These are phyloP conservation scores for Cercospora sojina DNA, from an alignment of 2,329 filamentous ascomycete species.

Conservation along the genomic window DNA sequence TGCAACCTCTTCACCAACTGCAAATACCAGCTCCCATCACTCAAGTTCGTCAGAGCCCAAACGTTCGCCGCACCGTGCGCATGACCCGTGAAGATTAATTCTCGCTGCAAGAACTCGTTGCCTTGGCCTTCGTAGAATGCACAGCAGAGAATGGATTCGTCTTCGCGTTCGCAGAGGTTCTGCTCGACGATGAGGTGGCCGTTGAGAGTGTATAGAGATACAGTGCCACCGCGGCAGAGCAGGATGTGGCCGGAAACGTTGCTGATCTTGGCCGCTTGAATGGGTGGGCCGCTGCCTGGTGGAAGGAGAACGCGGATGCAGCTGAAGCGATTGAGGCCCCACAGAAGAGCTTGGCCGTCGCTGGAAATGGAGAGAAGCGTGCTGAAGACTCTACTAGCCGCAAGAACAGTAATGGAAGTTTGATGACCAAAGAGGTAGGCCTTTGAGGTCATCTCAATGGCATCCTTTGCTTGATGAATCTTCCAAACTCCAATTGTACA, in stretches of 20 bases:
- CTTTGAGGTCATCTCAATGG: slow-evolving; percentile 74
- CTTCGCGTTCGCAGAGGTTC: slow-evolving; percentile 65
- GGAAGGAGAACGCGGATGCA: slow-evolving; percentile 59
- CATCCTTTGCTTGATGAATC: slow-evolving; percentile 59
- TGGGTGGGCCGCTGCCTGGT: slow-evolving; percentile 56
- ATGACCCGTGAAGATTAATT: slow-evolving; percentile 87
- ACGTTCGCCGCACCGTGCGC: slow-evolving; percentile 78
- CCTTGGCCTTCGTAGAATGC: slow-evolving; percentile 90
- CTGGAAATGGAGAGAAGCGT: slow-evolving; percentile 79
- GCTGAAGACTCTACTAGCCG: slow-evolving; percentile 83
- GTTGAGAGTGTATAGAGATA: slow-evolving; percentile 83
- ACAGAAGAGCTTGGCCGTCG: slow-evolving; percentile 81
- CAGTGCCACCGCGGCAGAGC: slow-evolving; percentile 72
- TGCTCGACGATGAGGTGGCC: slow-evolving; percentile 80
- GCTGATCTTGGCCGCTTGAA: slow-evolving; percentile 79
- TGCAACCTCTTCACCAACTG: slow-evolving; percentile 79
- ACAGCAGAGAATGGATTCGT: slow-evolving; percentile 74
- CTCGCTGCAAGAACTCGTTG: slow-evolving; percentile 87
- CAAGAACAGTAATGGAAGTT: slow-evolving; percentile 75
- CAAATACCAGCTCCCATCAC: slow-evolving; percentile 67
- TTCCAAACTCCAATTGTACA: slow-evolving; percentile 86
- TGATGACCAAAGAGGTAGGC: slow-evolving; percentile 89
- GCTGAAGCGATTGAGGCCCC: slow-evolving; percentile 88
- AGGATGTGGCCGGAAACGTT: slow-evolving; percentile 88
- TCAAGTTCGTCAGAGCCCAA: slow-evolving; percentile 57